Percentiles rank a stretch among this genome's conserved stretches.
These are phyloP conservation scores for Talaromyces sp. DNA, from an alignment of 2,329 filamentous ascomycete genomes.

Conservation along the genomic window DNA sequence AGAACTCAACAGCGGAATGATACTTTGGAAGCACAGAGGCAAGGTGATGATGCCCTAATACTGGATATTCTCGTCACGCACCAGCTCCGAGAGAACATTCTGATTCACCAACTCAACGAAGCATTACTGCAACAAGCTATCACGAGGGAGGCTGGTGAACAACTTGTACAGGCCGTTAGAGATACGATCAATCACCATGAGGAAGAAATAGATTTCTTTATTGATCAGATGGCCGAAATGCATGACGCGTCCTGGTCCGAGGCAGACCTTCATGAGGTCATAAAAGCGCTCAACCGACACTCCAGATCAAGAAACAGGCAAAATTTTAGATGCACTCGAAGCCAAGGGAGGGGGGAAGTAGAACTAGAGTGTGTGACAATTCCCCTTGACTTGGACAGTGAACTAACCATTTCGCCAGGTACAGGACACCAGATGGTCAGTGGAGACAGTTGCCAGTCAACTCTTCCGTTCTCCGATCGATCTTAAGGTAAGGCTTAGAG, in stretches of 20 bases:
- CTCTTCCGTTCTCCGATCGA: background rate
- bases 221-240: background rate
- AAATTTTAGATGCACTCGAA: background rate
- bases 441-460: background rate
- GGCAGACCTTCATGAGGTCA: background rate
- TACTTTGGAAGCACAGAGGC: background rate
- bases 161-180: background rate
- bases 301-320: background rate
- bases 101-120: background rate
- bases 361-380: background rate
- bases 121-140: background rate
- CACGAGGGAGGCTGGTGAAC: background rate
- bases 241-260: background rate
- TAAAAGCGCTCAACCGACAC: background rate
- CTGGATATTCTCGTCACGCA: background rate
- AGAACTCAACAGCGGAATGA: background rate
- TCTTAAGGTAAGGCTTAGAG: too few species aligned
- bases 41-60: background rate
- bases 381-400: background rate
- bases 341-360: accelerated
- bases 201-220: background rate
- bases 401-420: background rate
- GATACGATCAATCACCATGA: background rate
- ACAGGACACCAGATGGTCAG: background rate
- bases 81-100: background rate